Evolutionary conservation across 2,329 filamentous ascomycete species (phyloP).

Genomic region (Talaromyces funiculosus): DNA sequence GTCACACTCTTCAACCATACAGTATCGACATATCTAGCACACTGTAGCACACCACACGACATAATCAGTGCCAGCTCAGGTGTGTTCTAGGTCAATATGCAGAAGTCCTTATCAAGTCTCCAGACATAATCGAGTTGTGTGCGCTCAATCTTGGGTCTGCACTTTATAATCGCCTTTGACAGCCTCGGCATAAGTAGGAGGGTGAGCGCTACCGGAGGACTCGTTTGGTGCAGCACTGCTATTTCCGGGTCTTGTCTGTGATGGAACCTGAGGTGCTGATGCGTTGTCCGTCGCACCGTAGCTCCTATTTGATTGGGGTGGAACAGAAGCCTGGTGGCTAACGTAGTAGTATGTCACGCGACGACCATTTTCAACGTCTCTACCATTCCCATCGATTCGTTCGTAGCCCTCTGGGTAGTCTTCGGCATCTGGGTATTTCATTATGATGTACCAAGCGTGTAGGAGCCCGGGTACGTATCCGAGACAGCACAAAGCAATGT

Average conservation of each 20-base stretch:
- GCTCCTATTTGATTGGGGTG: constrained; percentile 26
- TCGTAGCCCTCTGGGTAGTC: constrained; percentile 60
- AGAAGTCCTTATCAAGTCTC: background rate
- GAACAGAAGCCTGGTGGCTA: constrained; percentile 41
- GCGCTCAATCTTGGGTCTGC: constrained; percentile 58
- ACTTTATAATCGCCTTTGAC: constrained; percentile 88
- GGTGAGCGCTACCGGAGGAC: constrained; percentile 37
- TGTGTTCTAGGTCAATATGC: background rate
- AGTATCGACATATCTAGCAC: background rate
- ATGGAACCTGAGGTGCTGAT: constrained; percentile 18
- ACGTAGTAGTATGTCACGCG: constrained; percentile 74
- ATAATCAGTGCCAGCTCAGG: too few relatives aligned
- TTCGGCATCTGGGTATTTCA: constrained; percentile 72
- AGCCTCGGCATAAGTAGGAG: constrained; percentile 85
- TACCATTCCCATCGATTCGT: constrained; percentile 47
- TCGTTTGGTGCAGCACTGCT: constrained; percentile 29
- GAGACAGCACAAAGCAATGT: constrained; percentile 79
- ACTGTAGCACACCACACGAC: background rate
- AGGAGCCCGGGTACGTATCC: constrained; percentile 81
- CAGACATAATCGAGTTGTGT: too few relatives aligned
- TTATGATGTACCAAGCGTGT: constrained; percentile 97
- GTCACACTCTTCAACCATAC: background rate
- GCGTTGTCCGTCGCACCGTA: constrained; percentile 33
- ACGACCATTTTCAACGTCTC: constrained; percentile 34
- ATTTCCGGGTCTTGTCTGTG: constrained; percentile 13